phyloP scores from a whole-genome alignment of 2,329 filamentous ascomycete species.

The Colletotrichum sp. region DNA sequence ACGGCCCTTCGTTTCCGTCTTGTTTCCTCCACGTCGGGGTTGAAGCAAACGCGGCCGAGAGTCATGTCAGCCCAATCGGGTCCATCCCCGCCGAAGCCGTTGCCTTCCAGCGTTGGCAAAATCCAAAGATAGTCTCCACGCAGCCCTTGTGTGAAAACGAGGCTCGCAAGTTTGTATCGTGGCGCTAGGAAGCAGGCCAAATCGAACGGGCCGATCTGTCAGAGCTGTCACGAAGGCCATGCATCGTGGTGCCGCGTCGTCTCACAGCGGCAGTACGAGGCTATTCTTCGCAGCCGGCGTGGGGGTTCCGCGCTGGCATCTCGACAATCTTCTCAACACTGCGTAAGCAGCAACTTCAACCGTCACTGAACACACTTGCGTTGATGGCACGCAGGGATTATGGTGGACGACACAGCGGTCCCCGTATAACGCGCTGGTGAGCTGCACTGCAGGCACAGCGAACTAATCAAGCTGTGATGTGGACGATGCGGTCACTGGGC shows the following conservation, averaged over 20 bases:
- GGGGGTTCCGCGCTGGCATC: neutral
- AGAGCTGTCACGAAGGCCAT: neutral
- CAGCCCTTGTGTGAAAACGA: neutral
- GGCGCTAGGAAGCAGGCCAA: neutral
- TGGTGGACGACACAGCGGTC: neutral
- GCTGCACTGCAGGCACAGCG: neutral
- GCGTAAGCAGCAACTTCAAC: neutral
- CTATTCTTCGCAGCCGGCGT: neutral
- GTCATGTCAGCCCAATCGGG: constrained; percentile 8
- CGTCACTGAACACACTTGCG: neutral
- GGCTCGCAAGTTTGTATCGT: neutral
- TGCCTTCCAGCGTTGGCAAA: neutral
- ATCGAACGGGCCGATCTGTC: neutral
- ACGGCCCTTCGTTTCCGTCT: neutral
- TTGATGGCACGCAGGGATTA: fast-evolving
- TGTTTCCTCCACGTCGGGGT: neutral
- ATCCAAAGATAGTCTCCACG: neutral
- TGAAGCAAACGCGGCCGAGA: constrained; percentile 1
- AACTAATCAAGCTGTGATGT: neutral
- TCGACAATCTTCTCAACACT: neutral
- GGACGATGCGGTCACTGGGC: neutral
- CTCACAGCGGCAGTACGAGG: neutral
- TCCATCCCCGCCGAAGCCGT: neutral
- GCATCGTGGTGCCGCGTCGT: neutral
- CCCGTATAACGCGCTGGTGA: neutral